Evolutionary conservation across 2,329 filamentous ascomycete genomes (phyloP).

Genomic region (Rutstroemia sp.): DNA sequence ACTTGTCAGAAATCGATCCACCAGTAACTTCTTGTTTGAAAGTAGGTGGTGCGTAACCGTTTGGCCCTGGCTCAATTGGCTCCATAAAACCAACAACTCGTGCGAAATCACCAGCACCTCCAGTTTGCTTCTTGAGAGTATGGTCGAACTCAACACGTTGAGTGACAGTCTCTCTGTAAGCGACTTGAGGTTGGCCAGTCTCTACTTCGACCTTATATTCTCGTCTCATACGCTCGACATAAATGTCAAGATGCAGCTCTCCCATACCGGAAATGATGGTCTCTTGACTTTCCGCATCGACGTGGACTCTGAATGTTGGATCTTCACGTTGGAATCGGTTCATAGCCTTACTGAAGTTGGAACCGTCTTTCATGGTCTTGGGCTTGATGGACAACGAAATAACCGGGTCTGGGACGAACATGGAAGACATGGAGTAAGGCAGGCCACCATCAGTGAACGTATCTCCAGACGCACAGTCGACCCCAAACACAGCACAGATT

Average conservation of each 20-base stretch:
- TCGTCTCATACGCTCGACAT: slow-evolving; percentile 90
- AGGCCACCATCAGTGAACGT: slow-evolving; percentile 93
- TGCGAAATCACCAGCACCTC: slow-evolving; percentile 91
- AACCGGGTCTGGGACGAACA: slow-evolving; percentile 97
- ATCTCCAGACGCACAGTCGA: slow-evolving; percentile 95
- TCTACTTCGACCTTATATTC: slow-evolving; percentile 95
- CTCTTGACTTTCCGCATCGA: slow-evolving; percentile 87
- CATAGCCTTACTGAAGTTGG: slow-evolving; percentile 98
- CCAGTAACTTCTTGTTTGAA: slow-evolving; percentile 86
- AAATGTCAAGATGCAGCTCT: slow-evolving; percentile 93
- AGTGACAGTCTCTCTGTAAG: slow-evolving; percentile 91
- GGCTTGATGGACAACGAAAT: slow-evolving; percentile 97
- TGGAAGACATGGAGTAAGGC: slow-evolving; percentile 93
- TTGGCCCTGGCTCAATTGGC: slow-evolving; percentile 49
- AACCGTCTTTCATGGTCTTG: slow-evolving; percentile 83
- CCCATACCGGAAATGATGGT: slow-evolving; percentile 99
- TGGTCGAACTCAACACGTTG: slow-evolving; percentile 80
- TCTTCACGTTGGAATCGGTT: slow-evolving; percentile 98
- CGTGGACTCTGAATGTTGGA: slow-evolving; percentile 91
- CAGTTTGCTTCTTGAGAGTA: slow-evolving; percentile 88
- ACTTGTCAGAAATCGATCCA: slow-evolving; percentile 92
- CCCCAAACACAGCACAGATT: slow-evolving; percentile 96
- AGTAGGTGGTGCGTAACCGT: slow-evolving; percentile 58
- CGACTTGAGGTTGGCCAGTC: slow-evolving; percentile 94
- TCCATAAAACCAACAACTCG: slow-evolving; percentile 89